Percentiles rank a stretch among this genome's conserved stretches.
Evolutionary conservation across 805 yeast genomes (phyloP).

Genomic region (Starmera quercuum): DNA sequence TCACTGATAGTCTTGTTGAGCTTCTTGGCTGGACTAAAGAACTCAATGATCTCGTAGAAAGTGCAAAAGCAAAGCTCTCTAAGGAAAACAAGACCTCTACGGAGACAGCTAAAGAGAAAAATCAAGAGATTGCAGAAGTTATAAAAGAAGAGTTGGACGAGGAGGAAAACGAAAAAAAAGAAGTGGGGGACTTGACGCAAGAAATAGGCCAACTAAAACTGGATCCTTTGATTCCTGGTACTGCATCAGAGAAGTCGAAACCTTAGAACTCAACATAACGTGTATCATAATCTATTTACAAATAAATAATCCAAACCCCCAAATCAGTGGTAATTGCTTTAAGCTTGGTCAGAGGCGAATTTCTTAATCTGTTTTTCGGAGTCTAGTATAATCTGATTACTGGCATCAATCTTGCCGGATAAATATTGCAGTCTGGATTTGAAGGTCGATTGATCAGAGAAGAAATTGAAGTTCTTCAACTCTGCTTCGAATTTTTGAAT

Average conservation of each 20-base stretch:
- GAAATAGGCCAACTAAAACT: neutral
- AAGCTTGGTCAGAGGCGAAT: conserved; percentile 13
- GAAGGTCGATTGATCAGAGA: conserved; percentile 46
- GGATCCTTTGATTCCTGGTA: neutral
- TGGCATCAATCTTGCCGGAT: conserved; percentile 54
- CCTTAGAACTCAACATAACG: conserved; percentile 3
- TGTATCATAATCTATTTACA: too few relatives aligned
- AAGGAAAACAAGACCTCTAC: conserved; percentile 5
- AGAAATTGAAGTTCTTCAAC: conserved; percentile 45
- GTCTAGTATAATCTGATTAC: conserved; percentile 42
- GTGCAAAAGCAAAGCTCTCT: conserved; percentile 12
- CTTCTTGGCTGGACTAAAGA: conserved; percentile 61
- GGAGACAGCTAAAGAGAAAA: conserved; percentile 15
- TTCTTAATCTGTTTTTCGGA: conserved; percentile 38
- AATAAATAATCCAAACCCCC: neutral
- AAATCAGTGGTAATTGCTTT: neutral
- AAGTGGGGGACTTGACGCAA: conserved; percentile 13
- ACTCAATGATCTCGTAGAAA: conserved; percentile 32
- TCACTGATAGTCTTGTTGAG: conserved; percentile 45
- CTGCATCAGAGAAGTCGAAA: conserved; percentile 1
- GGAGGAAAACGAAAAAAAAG: conserved; percentile 7
- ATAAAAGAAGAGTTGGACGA: conserved; percentile 18
- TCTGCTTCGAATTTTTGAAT: conserved; percentile 68
- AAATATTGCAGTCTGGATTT: conserved; percentile 59
- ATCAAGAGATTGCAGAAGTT: conserved; percentile 19